A percentile compares a stretch with the other conserved stretches of the same genome.
phyloP scores from a whole-genome alignment of 805 yeast genomes.

The Myxozyma nipponensis region DNA sequence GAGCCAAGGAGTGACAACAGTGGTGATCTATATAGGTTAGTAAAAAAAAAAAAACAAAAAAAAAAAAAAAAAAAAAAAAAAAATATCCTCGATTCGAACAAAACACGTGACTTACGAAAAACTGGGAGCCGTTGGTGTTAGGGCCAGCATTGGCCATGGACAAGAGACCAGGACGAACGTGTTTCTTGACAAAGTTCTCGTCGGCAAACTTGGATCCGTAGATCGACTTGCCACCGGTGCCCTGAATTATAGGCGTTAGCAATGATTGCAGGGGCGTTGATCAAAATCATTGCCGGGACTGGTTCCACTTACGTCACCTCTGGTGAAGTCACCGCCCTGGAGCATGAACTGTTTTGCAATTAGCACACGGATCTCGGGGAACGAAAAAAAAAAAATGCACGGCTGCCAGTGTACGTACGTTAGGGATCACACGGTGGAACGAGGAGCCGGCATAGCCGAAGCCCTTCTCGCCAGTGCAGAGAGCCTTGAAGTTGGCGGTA shows the following conservation, averaged over 20 bases:
- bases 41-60: neutral
- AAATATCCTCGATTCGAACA: constrained; percentile 40
- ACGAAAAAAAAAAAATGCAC: neutral
- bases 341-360: constrained; percentile 95
- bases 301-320: constrained; percentile 47
- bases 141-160: constrained; percentile 77
- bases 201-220: constrained; percentile 71
- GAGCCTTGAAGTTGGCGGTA: constrained; percentile 79
- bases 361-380: constrained; percentile 43
- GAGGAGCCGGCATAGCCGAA: constrained; percentile 61
- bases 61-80: neutral
- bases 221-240: constrained; percentile 86
- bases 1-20: constrained; percentile 86
- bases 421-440: constrained; percentile 76
- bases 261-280: neutral
- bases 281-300: neutral
- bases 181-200: constrained; percentile 68
- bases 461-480: constrained; percentile 88
- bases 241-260: constrained; percentile 36
- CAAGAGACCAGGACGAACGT: constrained; percentile 65
- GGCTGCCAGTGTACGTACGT: constrained; percentile 7
- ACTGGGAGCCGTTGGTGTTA: constrained; percentile 82
- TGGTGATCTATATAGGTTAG: constrained; percentile 53
- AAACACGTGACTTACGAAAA: constrained; percentile 59
- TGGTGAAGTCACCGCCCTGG: constrained; percentile 90